Base-by-base conservation (phyloP, 83 land plant genomes). In the Picea abies region DNA sequence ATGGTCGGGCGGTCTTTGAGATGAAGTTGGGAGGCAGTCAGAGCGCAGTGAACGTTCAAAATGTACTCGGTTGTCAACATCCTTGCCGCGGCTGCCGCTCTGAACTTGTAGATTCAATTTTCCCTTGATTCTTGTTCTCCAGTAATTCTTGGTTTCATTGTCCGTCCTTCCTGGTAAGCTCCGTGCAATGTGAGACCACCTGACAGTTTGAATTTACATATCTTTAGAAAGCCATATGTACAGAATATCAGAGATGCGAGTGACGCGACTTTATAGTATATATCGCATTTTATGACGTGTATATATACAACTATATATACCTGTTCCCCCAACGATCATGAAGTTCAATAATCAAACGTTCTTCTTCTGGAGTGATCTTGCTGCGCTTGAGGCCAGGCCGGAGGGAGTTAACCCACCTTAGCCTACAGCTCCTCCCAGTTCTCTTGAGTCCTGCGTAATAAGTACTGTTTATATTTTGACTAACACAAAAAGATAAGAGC, bases 391-490 rank as follows among this genome's bases (percentile, higher is more conserved):
- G 90, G 69, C 86, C 93, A 26, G 93, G 93, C 47, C 91, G 49
- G 29, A 91, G 85, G 75, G 89, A 91, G 81, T 91, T 91, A 37
- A 91, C 83, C 93, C 93, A 91, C 12, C 93, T 84, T 70, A 91
- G 90, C 35, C 93, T 84, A 81, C 93, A 89, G 68, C 93, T 91
- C 71, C 89, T 91, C 39, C 93, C 93, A n/a, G 93, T 91, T 32
- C 93, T 83, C 70, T 89, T 91, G 25, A 91, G 63, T 12, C 93
- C 93, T 91, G 32, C 14, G 8, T 7, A 6, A 44, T 44, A 44
- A 5, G 47, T 44, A 44, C 6, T 5, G 47, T 44, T 44, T 44
- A 44, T 41, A 41, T 41, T 41, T 41, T 41, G 44, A 41, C 5
- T 41, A 4, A 41, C 44, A 0, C 44, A 41, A 41, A 41, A 41